Conservation (phyloP, 164 flowering plant species). For the Buxus sempervirens region DNA sequence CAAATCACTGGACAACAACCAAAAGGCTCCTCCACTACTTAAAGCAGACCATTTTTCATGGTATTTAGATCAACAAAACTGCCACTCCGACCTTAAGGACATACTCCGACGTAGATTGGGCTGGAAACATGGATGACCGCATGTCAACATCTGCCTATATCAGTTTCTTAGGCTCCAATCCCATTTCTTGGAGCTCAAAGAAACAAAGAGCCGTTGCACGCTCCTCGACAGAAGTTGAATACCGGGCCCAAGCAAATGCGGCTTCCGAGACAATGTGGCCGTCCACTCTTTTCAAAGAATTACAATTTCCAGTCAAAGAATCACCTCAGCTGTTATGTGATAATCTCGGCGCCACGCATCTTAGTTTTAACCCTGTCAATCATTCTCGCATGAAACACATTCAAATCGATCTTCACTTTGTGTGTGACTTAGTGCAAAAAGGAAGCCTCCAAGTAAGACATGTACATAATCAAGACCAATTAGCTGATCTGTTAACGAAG, state of each 20-base stretch:
- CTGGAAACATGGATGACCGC: background rate
- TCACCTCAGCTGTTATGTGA: slow-evolving; percentile 10
- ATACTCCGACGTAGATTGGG: background rate
- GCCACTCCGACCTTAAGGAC: slow-evolving; percentile 5
- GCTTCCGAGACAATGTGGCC: slow-evolving; percentile 2
- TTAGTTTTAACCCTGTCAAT: background rate
- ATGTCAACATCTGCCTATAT: background rate
- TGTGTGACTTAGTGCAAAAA: slow-evolving; percentile 1
- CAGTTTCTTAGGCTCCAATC: background rate
- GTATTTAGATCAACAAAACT: slow-evolving; percentile 7
- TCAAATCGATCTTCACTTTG: slow-evolving; percentile 4
- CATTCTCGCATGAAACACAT: background rate
- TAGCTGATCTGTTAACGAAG: background rate
- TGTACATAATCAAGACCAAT: background rate
- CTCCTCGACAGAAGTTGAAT: background rate
- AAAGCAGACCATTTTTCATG: background rate
- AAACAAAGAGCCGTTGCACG: slow-evolving; percentile 1
- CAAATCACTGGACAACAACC: background rate
- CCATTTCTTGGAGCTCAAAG: background rate
- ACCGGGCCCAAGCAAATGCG: background rate
- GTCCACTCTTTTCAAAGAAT: slow-evolving; percentile 2
- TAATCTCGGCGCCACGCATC: slow-evolving; percentile 7
- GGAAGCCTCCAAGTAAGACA: slow-evolving; percentile 8
- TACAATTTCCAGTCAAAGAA: background rate
- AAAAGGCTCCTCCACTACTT: background rate